Base-by-base conservation (phyloP, 768 basidiomycete genomes). In the Pleurotus ostreatus region DNA sequence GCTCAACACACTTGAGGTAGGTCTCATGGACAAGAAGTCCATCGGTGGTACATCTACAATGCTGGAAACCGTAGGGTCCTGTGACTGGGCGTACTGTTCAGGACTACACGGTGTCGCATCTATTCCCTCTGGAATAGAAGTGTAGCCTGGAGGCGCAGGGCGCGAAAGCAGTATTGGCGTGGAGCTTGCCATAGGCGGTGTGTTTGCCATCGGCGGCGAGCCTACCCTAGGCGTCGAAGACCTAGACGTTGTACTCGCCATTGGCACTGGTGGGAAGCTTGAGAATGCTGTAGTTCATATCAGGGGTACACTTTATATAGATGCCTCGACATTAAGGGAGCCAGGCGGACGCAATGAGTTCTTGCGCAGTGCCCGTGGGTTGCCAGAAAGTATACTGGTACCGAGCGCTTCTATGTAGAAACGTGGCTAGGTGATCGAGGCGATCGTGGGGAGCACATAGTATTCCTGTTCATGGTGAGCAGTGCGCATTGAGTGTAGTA, bases 61-160 rank as follows among this genome's bases (percentile, higher is more conserved):
- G 16, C 51, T 53, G 22, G 30, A 39, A n/a, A 53, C 51, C 6
- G 51, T 53, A 7, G 51, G 37, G 20, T 53, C 51, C 7, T 34
- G 30, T 8, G 30, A 34, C 9, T 34, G 30, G 51, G 38, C 15
- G 51, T 37, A 40, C 41, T 30, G 38, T 23, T 20, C 38, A 37
- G 41, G 39, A 20, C 41, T 34, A 44, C 20, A 53, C 4, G 22
- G 16, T 11, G 51, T 39, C 2, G 51, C 38, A 40, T 53, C 51
- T 15, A 53, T 22, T 15, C 51, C 51, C 37, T 53, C 51, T 40
- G 51, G 51, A 7, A 53, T 53, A n/a, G 51, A 53, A 7, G 51
- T 39, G 51, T 53, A 53, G 9, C 51, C 51, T 41, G 51, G 51
- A 11, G 51, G 51, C 5, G 51, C 37, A 37, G 30, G 23, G 3